Evolutionary conservation across 352 stramenopile genomes (phyloP), one percentile per base, ranked within the genome.

Genomic region (Phytopythium vexans): DNA sequence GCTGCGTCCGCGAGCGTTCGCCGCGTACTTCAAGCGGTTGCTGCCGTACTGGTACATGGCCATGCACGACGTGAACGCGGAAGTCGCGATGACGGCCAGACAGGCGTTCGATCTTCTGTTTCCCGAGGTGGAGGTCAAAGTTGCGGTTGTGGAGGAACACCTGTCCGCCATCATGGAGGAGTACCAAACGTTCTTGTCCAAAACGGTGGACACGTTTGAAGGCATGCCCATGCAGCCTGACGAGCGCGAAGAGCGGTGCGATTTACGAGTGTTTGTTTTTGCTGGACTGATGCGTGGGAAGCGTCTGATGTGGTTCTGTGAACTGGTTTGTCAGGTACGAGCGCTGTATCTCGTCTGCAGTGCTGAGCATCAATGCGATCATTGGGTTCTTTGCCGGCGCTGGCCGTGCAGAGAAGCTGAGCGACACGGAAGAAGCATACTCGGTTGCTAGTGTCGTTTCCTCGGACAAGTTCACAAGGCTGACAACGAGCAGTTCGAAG

Each of bases 31-130:
- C 32, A 73, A 78, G 41, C 74, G 83, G 3, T 54, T 94, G 42
- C 55, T 94, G 41, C 84, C 84, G 14, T 89, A 82, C 53, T 94
- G 84, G 84, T 75, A 82, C 47, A 56, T 92, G 43, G 82, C 82
- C 7, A 92, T 92, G 82, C 78, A 94, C 57, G 84, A 94, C 42
- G 51, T 73, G 16, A 86, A 82, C 47, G 47, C 49, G 3, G 82
- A 94, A 12, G 77, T 82, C 2, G 76, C 80, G 6, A 48, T 52
- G 7, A 35, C 71, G 16, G 77, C 84, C 8, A 77, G 48, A 6
- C 70, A 75, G 38, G 80, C 80, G 8, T 79, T 92, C 27, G 62
- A 77, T 3, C 51, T 60, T 54, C 57, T 94, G 12, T 86, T 88
- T 27, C 52, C 68, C 1, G 72, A 76, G 8, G 49, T 52, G 0